These are phyloP conservation scores for Chlorophyllum brunneum DNA, from an alignment of 768 basidiomycete species.

Conservation along the genomic window DNA sequence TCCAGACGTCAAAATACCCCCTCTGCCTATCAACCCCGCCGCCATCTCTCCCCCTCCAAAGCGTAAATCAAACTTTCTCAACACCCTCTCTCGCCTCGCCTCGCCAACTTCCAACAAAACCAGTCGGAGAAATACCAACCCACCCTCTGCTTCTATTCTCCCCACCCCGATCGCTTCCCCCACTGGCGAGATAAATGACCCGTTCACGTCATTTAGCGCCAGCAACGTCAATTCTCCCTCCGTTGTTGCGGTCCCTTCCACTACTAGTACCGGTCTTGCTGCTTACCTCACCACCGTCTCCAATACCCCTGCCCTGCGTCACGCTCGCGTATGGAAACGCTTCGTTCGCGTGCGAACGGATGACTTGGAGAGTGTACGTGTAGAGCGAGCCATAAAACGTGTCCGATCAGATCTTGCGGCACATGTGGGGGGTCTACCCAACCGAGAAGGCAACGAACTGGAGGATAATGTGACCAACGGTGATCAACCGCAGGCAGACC, in stretches of 20 bases:
- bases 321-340: constrained; percentile 72
- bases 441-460: constrained; percentile 21
- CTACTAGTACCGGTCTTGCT: constrained; percentile 64
- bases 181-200: constrained; percentile 54
- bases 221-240: constrained; percentile 26
- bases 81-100: constrained; percentile 80
- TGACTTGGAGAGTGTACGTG: constrained; percentile 82
- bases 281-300: constrained; percentile 78
- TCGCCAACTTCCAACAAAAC: constrained; percentile 62
- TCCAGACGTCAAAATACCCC: constrained; percentile 53
- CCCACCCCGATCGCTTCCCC: constrained; percentile 50
- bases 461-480: constrained; percentile 23
- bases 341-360: constrained; percentile 85
- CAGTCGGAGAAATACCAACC: constrained; percentile 33
- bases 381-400: constrained; percentile 85
- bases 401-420: constrained; percentile 82
- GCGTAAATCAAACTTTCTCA: constrained; percentile 81
- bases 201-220: constrained; percentile 46
- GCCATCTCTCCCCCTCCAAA: constrained; percentile 56
- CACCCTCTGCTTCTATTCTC: constrained; percentile 27
- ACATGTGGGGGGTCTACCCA: constrained; percentile 42
- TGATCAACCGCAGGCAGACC: neutral
- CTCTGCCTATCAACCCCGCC: constrained; percentile 56
- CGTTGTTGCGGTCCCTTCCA: constrained; percentile 31
- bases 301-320: constrained; percentile 59